phyloP scores from a whole-genome alignment of 495 filamentous ascomycete genomes.

The Talaromyces thailandensis region DNA sequence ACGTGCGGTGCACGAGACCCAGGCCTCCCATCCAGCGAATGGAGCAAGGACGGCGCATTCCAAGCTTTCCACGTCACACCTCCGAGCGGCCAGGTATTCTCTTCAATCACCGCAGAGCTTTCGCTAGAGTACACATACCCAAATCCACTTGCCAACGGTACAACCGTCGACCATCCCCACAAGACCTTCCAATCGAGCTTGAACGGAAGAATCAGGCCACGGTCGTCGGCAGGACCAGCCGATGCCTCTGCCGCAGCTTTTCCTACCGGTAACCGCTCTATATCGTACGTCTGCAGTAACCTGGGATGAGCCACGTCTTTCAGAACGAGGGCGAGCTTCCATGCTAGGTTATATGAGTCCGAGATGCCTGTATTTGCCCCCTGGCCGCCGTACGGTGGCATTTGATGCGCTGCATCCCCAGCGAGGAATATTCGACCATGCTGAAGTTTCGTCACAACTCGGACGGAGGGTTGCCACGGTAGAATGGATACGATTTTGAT shows the following conservation, averaged over 20 bases:
- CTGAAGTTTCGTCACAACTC: slow-evolving; percentile 7
- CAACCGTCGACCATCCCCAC: not conserved
- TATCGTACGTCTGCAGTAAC: slow-evolving; percentile 40
- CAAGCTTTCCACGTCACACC: slow-evolving; percentile 4
- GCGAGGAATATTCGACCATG: slow-evolving; percentile 34
- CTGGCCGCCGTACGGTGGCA: slow-evolving; percentile 39
- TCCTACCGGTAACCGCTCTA: slow-evolving; percentile 42
- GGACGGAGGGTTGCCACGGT: slow-evolving; percentile 12
- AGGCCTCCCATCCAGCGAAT: slow-evolving; percentile 9
- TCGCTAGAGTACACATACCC: slow-evolving; percentile 2
- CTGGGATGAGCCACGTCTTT: slow-evolving; percentile 23
- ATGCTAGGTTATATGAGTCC: slow-evolving; percentile 38
- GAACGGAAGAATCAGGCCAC: not conserved
- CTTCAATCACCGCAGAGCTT: not conserved
- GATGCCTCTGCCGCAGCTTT: slow-evolving; percentile 1
- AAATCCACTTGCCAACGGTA: not conserved
- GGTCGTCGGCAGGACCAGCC: not conserved
- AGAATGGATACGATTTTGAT: slow-evolving; percentile 12
- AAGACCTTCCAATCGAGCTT: not conserved
- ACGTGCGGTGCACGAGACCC: slow-evolving; percentile 21
- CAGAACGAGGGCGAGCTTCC: slow-evolving; percentile 38
- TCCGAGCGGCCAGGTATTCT: not conserved
- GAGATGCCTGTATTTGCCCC: slow-evolving; percentile 41
- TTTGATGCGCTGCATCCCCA: slow-evolving; percentile 42
- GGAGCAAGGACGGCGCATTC: slow-evolving; percentile 1